Conservation (phyloP, 164 flowering plant species). For the Aristolochia contorta region DNA sequence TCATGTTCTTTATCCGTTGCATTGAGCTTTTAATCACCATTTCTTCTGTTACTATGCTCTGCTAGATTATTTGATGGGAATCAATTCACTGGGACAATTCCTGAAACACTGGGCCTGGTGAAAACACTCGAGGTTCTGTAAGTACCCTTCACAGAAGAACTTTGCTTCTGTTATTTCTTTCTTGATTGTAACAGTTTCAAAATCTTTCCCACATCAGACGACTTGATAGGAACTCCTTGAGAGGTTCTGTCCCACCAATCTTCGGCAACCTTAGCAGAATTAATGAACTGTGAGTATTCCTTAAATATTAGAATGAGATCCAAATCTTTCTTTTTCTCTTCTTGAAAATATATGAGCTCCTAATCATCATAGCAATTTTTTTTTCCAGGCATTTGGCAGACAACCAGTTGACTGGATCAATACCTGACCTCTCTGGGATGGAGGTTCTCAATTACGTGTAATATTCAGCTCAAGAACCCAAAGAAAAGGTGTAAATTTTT, state of each 20-base stretch:
- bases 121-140: slow-evolving; percentile 90
- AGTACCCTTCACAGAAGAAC: slow-evolving; percentile 22
- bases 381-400: slow-evolving; percentile 71
- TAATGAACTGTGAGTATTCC: slow-evolving; percentile 55
- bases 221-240: slow-evolving; percentile 61
- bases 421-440: slow-evolving; percentile 69
- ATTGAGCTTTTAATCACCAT: not conserved
- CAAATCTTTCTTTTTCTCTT: not conserved
- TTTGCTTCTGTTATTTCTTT: not conserved
- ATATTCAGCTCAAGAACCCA: slow-evolving; percentile 14
- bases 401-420: slow-evolving; percentile 47
- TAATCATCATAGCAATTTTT: not conserved
- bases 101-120: slow-evolving; percentile 53
- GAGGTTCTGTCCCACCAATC: slow-evolving; percentile 49
- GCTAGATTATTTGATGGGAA: slow-evolving; percentile 81
- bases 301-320: not conserved
- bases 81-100: slow-evolving; percentile 52
- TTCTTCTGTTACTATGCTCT: not conserved
- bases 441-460: slow-evolving; percentile 65
- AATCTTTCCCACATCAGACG: slow-evolving; percentile 39
- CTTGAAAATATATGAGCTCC: not conserved
- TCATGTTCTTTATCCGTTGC: not conserved
- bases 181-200: not conserved
- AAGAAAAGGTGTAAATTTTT: not conserved
- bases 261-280: slow-evolving; percentile 53